Evolutionary conservation across 148 eudicot genomes (phyloP).

Genomic region (Polygonum aviculare): DNA sequence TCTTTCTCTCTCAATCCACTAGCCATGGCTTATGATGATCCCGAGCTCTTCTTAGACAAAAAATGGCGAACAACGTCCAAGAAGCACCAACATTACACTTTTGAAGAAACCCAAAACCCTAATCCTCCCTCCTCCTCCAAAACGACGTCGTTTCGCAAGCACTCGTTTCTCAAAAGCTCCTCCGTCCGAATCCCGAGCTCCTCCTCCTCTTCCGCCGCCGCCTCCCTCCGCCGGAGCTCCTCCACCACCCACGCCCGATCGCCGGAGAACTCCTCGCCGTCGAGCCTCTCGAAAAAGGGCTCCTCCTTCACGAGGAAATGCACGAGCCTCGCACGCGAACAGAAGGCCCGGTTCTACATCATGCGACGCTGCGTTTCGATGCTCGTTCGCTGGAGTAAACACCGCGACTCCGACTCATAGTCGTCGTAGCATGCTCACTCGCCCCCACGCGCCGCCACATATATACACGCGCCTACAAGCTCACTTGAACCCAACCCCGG

Average conservation of each 20-base stretch:
- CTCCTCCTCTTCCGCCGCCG: not conserved
- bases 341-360: slow-evolving; percentile 11
- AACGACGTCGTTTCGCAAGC: not conserved
- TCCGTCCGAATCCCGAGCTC: not conserved
- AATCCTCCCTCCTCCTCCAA: slow-evolving; percentile 1
- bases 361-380: slow-evolving; percentile 11
- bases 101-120: slow-evolving; percentile 2
- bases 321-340: slow-evolving; percentile 5
- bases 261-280: slow-evolving; percentile 3
- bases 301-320: slow-evolving; percentile 3
- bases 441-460: not conserved
- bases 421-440: not conserved
- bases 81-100: slow-evolving; percentile 2
- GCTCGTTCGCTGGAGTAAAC: slow-evolving; percentile 10
- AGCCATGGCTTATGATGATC: not conserved
- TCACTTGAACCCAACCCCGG: too few relatives aligned
- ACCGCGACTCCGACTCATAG: not conserved
- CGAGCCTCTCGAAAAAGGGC: not conserved
- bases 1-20: not conserved
- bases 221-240: slow-evolving; percentile 9
- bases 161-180: not conserved
- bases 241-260: not conserved
- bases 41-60: slow-evolving; percentile 7
- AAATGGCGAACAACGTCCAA: not conserved
- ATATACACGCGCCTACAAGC: not conserved